Evolutionary conservation across 169 alveolate species (phyloP), one percentile per base, ranked within the genome.

Genomic region (Blepharisma undulans): DNA sequence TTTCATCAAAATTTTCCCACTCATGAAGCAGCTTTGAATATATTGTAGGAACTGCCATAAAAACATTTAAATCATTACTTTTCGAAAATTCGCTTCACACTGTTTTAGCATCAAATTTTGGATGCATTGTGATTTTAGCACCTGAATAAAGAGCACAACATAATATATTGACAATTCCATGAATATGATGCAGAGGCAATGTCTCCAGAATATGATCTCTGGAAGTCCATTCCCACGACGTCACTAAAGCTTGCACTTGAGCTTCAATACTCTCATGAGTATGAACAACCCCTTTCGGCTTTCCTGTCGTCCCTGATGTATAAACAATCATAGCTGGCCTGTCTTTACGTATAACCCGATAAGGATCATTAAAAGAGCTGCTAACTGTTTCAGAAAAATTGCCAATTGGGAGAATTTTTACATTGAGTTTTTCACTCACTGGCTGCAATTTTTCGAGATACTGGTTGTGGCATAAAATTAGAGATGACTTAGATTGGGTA

Each of bases 271-370:
- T 95, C 84, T 94, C 97, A 92, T 96, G 98, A 34, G 96, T 89
- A 0, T 95, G 92, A 96, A 96, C 94, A 34, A 92, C 98, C n/a
- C 97, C 98, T 89, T 97, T 97, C 19, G 98, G 98, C 76, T 90
- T 92, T 10, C 98, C 98, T n/a, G 98, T 96, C 22, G 98, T 97
- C n/a, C 98, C 98, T 32, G 97, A 93, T 22, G 98, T 97, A 91
- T 96, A 97, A 14, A 95, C 91, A 3, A 97, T 87, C 74, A 88
- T 4, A 5, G 84, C 76, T 6, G 92, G 82, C 2, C 66, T 33
- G 16, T 90, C 84, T 0, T 10, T 34, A 30, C 25, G 32, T 19
- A 18, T 21, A 72, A 16, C 72, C 0, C 7, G 22, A 22, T 3
- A 16, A 4, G 25, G 3, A 19, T 90, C 34, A 59, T 27, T 59